Evolutionary conservation across 192 early-diverging fungal species (phyloP).

Genomic region (Umbelopsis isabellina): DNA sequence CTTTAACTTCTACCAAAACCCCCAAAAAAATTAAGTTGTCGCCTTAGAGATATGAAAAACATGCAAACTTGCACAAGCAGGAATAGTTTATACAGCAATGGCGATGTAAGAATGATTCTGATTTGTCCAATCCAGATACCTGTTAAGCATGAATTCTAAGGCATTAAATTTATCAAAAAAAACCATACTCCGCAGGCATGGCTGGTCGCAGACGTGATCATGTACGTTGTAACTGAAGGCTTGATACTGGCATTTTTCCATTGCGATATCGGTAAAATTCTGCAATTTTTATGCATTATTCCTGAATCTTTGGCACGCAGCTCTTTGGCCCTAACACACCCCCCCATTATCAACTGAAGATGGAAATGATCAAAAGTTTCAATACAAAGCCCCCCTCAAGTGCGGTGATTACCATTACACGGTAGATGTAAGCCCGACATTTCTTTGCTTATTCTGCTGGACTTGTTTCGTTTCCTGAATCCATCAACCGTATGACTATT

Average conservation of each 20-base stretch:
- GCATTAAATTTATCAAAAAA: too few relatives aligned
- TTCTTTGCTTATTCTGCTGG: too few relatives aligned
- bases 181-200: slow-evolving; percentile 1
- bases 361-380: neutral
- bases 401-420: slow-evolving; percentile 8
- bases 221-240: slow-evolving; percentile 37
- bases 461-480: too few relatives aligned
- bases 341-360: slow-evolving; percentile 3
- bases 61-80: neutral
- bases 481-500: too few relatives aligned
- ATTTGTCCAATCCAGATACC: neutral
- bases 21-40: neutral
- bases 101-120: slow-evolving; percentile 11
- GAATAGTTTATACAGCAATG: neutral
- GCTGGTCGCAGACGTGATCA: slow-evolving; percentile 35
- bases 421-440: neutral
- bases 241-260: slow-evolving; percentile 36
- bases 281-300: slow-evolving; percentile 8
- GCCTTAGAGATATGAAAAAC: slow-evolving; percentile 3
- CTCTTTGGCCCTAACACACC: neutral
- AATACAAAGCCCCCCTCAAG: slow-evolving; percentile 10
- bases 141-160: too few relatives aligned
- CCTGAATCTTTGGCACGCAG: neutral
- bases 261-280: slow-evolving; percentile 17
- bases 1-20: too few relatives aligned